Base-by-base conservation (phyloP, 2,329 filamentous ascomycete species). In the Aspergillus terreus region DNA sequence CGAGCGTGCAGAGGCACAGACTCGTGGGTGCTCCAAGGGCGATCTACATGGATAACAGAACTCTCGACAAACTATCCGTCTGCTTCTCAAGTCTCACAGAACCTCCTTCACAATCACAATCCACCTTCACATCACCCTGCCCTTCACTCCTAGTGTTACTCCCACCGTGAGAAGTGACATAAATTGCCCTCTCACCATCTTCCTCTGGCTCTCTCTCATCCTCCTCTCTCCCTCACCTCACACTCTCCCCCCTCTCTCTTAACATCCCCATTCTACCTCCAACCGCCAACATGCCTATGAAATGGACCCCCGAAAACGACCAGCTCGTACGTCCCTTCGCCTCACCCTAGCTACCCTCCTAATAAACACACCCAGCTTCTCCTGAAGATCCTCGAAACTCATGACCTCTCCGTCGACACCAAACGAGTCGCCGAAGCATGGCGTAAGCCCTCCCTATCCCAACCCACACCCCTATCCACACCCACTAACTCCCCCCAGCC, bases 321-420 rank as follows among this genome's bases (percentile, higher is more conserved):
- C 69, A 72, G 48, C 60, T 70, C 9, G 70, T 70, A 60, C 47
- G 61, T n/a, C 36, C 23, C 35, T 17, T 40, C n/a, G 21, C 17
- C 15, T 41, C 23, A 23, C 23, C 2, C 23, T 23, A 23, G 5
- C 4, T 6, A 23, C 5, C 23, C 23, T 23, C 23, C 14, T 21
- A 19, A 19, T 10, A 32, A 12, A 52, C 45, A 23, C 14, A 9
- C 25, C 15, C 43, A 74, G 72, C 65, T 75, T 6, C 61, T 75
- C 0, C 52, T 73, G 1, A 74, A 71, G 30, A 71, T 75, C 25
- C 55, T 75, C 1, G 68, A 74, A 45, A 72, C 67, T 10, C 70
- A 72, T 21, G 58, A 71, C 0, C 27, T 75, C 2, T 61, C 49
- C 4, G 61, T 73, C 6, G 67, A 75, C 50, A 55, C 59, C 11